Evolutionary conservation across 2,329 filamentous ascomycete genomes (phyloP), one percentile per base, ranked within the genome.

Genomic region (Ophiostoma fasciatum): DNA sequence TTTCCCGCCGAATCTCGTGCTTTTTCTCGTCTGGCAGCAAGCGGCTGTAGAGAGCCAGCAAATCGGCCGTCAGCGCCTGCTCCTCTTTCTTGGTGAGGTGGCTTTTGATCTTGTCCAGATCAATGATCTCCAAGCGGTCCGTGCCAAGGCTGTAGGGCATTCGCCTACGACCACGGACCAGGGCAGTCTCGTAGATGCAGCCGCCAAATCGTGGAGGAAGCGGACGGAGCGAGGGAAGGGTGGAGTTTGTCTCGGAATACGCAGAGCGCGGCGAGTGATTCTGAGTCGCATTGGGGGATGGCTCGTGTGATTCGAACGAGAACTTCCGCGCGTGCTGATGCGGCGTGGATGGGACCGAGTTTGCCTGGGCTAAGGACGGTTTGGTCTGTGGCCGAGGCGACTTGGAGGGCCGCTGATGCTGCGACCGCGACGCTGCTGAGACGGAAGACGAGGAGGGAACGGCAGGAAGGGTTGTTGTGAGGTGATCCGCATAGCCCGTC

Each of bases 141-240:
- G 75, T 75, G n/a, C 87, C 87, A 39, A 90, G 69, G 46, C 76
- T 85, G 61, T 98, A 98, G 15, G 84, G 83, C 68, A 98, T 92
- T 49, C 90, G 72, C 54, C 90, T 71, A 48, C 83, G 77, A 34
- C 81, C 80, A 53, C 81, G 77, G 18, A 83, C 77, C 54, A 85
- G 74, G 17, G 79, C 80, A 11, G 83, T 92, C 63, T 98, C 90
- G 59, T 82, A 94, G 52, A 79, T 82, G 62, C 90, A 98, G 49
- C 74, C 68, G 41, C 70, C 64, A 45, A 62, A 54, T 20, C 63
- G 63, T 9, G 68, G 66, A 18, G 74, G 74, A 15, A 77, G 64
- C 41, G 75, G 74, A 41, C 75, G 71, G 41, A 82, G 59, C 7
- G 79, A 77, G 2, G 79, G 74, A 41, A 84, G 62, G 22, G 74